Base-by-base conservation (phyloP, 768 basidiomycete species). In the Baorangia bicolor region DNA sequence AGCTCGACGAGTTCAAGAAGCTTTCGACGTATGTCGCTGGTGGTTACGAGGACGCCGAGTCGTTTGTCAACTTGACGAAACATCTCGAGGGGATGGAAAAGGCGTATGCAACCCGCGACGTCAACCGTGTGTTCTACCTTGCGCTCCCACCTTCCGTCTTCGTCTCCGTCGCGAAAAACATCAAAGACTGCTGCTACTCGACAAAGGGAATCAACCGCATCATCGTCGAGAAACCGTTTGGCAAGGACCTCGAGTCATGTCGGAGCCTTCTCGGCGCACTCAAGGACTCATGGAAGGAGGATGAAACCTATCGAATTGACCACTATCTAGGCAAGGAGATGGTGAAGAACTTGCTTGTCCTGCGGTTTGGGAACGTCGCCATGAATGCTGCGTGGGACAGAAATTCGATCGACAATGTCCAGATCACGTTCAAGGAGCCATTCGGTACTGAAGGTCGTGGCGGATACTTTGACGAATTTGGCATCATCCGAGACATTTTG, bases 401-500 rank as follows among this genome's bases (percentile, higher is more conserved):
- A 74, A 93, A 95, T 73, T 92, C 86, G 57, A 89, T 99, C 77
- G 86, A 84, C 75, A 98, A 94, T 68, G 94, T 99, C 33, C 97
- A 99, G 74, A 97, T 98, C 75, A 97, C 94, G 16, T 98, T 98
- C 85, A 98, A 98, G 78, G 97, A 98, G 74, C 94, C 95, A 2
- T 98, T 98, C 70, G 96, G 96, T 20, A 99, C 96, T 45, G 97
- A 99, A 71, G 96, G 96, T n/a, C 91, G 96, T 62, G 96, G 96
- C n/a, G 96, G 97, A 18, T 99, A 99, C 81, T 99, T 99, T 77
- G 96, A 99, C 72, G 95, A 98, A 75, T 99, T 98, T 74, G 97
- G 97, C 52, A 98, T 99, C 72, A 95, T 99, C 73, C 89, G 96
- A 69, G 96, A 99, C 73, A 81, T 99, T 56, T 78, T 95, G 69